A percentile compares a stretch with the other conserved stretches of the same genome.
phyloP scores from a whole-genome alignment of 768 basidiomycete species.

The Suillus occidentalis region DNA sequence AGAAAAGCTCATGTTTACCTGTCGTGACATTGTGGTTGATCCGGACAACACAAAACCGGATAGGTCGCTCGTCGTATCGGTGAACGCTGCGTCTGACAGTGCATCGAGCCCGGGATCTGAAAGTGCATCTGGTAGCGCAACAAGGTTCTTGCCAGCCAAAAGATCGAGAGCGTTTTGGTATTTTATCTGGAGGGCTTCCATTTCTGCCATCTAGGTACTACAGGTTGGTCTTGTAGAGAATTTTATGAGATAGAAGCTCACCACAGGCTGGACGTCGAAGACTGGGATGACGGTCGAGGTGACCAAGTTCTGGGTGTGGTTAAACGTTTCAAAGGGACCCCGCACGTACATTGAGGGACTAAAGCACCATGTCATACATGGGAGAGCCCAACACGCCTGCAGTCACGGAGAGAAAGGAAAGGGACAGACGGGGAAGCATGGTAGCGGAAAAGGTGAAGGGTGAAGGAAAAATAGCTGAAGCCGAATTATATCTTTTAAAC shows the following conservation, averaged over 20 bases:
- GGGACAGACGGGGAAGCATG: constrained; percentile 13
- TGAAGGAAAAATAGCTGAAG: neutral
- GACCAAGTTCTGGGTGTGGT: neutral
- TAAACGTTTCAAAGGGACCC: neutral
- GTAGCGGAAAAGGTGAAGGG: neutral
- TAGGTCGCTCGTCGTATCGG: neutral
- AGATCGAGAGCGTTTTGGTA: neutral
- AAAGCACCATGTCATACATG: constrained; percentile 2
- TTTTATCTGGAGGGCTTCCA: neutral
- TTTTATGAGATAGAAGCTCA: neutral
- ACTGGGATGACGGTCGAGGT: neutral
- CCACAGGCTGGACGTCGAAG: neutral
- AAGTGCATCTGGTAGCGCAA: neutral
- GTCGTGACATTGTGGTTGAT: neutral
- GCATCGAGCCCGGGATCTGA: neutral
- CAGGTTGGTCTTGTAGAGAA: neutral
- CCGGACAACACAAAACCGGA: neutral
- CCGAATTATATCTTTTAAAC: constrained; percentile 22
- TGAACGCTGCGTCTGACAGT: neutral
- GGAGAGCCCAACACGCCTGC: constrained; percentile 14
- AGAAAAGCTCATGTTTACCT: neutral
- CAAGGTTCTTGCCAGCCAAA: neutral
- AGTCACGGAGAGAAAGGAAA: constrained; percentile 13
- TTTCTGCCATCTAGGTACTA: neutral
- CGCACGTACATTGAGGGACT: neutral